These are phyloP conservation scores for Nicotiana noctiflora DNA, from an alignment of 257 asterid genomes.

Conservation along the genomic window DNA sequence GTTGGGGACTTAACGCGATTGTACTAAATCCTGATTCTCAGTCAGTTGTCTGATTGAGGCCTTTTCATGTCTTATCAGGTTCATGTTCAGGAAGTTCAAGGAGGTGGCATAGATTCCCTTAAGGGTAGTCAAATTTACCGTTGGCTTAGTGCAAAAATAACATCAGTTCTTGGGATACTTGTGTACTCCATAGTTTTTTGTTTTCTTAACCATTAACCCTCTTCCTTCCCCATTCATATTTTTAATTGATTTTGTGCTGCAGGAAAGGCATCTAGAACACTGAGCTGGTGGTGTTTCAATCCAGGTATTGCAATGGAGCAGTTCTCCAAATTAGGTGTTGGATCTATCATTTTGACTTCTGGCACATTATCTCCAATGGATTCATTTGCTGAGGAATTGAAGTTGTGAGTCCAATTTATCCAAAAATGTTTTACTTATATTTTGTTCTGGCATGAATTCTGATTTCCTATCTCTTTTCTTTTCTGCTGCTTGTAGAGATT, in stretches of 20 bases:
- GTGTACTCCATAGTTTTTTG: background rate
- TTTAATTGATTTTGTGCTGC: constrained; percentile 7
- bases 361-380: constrained; percentile 99
- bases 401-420: constrained; percentile 48
- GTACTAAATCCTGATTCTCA: background rate
- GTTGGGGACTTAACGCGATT: background rate
- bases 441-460: background rate
- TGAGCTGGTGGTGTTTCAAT: constrained; percentile 99
- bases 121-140: constrained; percentile 42
- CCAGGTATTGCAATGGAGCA: constrained; percentile 98
- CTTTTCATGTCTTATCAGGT: constrained; percentile 42
- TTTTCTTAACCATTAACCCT: background rate
- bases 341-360: constrained; percentile 91
- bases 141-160: constrained; percentile 6
- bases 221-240: background rate
- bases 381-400: constrained; percentile 92
- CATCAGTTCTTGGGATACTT: constrained; percentile 3
- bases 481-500: constrained; percentile 45
- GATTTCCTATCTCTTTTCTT: constrained; percentile 12
- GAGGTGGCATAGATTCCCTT: constrained; percentile 42
- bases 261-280: constrained; percentile 72
- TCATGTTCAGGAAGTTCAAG: constrained; percentile 82
- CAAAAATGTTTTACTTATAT: constrained; percentile 5
- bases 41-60: constrained; percentile 15
- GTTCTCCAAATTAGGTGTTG: constrained; percentile 68